These are phyloP conservation scores for Curvularia spicifera DNA, from an alignment of 2,329 filamentous ascomycete genomes.

Conservation along the genomic window DNA sequence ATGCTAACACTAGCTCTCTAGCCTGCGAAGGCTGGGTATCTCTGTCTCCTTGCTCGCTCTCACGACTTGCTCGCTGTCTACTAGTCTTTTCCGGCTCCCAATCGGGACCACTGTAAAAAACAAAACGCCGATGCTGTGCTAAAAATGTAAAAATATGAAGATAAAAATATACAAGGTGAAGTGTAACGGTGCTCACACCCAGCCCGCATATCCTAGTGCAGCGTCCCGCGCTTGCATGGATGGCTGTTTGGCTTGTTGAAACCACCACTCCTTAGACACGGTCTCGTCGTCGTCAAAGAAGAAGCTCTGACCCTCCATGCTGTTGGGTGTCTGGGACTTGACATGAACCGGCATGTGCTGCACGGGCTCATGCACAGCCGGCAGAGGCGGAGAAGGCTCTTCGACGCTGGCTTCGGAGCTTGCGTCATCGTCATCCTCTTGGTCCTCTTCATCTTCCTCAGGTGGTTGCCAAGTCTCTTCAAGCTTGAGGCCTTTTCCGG, in stretches of 20 bases:
- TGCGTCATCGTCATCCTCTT: constrained; percentile 55
- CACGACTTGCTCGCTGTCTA: constrained; percentile 7
- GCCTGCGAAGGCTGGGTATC: constrained; percentile 43
- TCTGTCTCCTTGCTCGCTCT: constrained; percentile 4
- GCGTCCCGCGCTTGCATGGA: constrained; percentile 48
- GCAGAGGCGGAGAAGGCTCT: constrained; percentile 44
- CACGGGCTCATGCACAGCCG: constrained; percentile 25
- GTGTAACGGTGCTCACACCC: constrained; percentile 37
- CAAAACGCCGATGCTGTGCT: constrained; percentile 43
- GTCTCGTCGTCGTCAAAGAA: constrained; percentile 50
- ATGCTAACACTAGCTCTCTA: constrained; percentile 23
- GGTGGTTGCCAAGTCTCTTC: constrained; percentile 81
- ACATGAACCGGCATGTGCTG: constrained; percentile 37
- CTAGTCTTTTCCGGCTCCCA: constrained; percentile 18
- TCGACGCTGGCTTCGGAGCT: constrained; percentile 53
- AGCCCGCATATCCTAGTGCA: constrained; percentile 46
- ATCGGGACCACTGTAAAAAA: constrained; percentile 17
- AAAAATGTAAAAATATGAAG: constrained; percentile 13
- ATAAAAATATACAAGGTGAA: constrained; percentile 15
- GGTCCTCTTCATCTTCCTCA: constrained; percentile 49
- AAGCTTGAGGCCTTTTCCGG: constrained; percentile 77
- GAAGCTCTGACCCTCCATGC: constrained; percentile 51
- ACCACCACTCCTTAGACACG: constrained; percentile 52
- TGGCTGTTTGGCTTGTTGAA: constrained; percentile 47
- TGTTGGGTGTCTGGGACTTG: constrained; percentile 38